Evolutionary conservation across 176 grass and related monocot genomes (phyloP).

Genomic region (Calamus simplicifolius): DNA sequence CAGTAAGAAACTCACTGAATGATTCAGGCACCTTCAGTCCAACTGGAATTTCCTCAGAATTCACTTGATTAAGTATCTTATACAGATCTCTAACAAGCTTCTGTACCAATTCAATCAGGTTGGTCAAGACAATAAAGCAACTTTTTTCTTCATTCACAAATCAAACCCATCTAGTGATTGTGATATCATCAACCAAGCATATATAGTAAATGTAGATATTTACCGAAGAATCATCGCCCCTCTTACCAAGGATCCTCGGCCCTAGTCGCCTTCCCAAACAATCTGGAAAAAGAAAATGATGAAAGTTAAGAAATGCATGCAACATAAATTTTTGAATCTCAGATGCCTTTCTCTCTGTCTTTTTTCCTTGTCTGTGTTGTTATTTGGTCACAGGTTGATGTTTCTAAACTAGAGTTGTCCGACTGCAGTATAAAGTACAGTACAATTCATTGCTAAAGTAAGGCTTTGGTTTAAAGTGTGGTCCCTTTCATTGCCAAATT

Average conservation of each 20-base stretch:
- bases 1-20: constrained; percentile 79
- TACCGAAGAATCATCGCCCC: constrained; percentile 65
- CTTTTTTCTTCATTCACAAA: constrained; percentile 30
- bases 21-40: constrained; percentile 58
- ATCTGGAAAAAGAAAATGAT: constrained; percentile 35
- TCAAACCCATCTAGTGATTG: constrained; percentile 17
- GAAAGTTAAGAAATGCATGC: constrained; percentile 19
- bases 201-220: constrained; percentile 17
- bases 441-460: too few relatives aligned
- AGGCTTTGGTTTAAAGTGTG: too few relatives aligned
- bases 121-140: background rate
- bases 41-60: constrained; percentile 45
- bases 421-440: too few relatives aligned
- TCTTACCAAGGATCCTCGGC: constrained; percentile 69
- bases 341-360: too few relatives aligned
- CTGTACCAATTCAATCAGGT: constrained; percentile 2
- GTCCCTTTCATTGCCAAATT: too few relatives aligned
- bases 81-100: constrained; percentile 71
- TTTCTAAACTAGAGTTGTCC: too few relatives aligned
- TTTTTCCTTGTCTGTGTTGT: too few relatives aligned
- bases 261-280: constrained; percentile 89
- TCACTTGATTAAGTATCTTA: constrained; percentile 72
- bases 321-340: background rate
- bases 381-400: too few relatives aligned
- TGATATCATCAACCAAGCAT: constrained; percentile 10